Conservation (phyloP, 2,329 filamentous ascomycete genomes). For the Nectriaceae sp. region DNA sequence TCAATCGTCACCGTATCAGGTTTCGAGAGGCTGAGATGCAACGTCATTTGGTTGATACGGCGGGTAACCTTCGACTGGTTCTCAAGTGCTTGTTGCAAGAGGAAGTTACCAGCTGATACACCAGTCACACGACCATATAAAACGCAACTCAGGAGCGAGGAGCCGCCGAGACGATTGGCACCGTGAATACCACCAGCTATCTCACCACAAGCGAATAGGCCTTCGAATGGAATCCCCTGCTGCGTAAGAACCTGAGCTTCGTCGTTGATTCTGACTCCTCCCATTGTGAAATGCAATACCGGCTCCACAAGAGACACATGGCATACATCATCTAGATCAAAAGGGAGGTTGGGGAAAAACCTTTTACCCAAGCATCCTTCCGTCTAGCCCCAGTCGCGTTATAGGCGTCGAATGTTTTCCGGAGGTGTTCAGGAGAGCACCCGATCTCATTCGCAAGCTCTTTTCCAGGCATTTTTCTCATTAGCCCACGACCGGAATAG, state of each 20-base stretch:
- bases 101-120: slow-evolving; percentile 91
- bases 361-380: slow-evolving; percentile 98
- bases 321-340: slow-evolving; percentile 91
- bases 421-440: slow-evolving; percentile 81
- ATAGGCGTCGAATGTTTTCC: slow-evolving; percentile 91
- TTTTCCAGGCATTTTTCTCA: slow-evolving; percentile 98
- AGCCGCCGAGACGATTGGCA: slow-evolving; percentile 96
- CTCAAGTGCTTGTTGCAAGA: slow-evolving; percentile 88
- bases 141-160: slow-evolving; percentile 93
- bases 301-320: slow-evolving; percentile 98
- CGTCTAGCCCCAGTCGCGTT: slow-evolving; percentile 94
- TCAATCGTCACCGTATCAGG: slow-evolving; percentile 93
- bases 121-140: slow-evolving; percentile 98
- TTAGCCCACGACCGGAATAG: slow-evolving; percentile 96
- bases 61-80: slow-evolving; percentile 67
- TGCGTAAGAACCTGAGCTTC: slow-evolving; percentile 91
- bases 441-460: slow-evolving; percentile 97
- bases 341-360: slow-evolving; percentile 95
- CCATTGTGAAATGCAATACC: slow-evolving; percentile 99
- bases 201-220: slow-evolving; percentile 95
- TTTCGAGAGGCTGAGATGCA: slow-evolving; percentile 92
- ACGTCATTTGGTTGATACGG: slow-evolving; percentile 92
- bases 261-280: slow-evolving; percentile 99
- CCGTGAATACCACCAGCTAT: slow-evolving; percentile 97
- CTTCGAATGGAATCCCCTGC: slow-evolving; percentile 90